Conservation (phyloP, 1,284 basidiomycete species). For the Schizopora paradoxa region DNA sequence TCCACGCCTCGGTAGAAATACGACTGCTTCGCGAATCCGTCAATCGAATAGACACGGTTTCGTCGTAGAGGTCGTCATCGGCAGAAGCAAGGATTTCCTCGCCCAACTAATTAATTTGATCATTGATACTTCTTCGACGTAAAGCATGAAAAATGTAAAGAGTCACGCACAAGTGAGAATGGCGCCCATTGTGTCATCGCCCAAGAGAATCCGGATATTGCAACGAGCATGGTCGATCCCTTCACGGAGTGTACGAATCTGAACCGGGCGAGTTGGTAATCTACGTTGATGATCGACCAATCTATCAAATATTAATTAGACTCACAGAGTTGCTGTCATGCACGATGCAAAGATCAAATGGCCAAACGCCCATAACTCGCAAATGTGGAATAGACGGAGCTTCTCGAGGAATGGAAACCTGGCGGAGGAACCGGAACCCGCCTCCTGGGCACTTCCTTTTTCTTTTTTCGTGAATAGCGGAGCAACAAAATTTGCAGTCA, state of each 20-base stretch:
- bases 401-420: constrained; percentile 23
- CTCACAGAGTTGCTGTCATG: constrained; percentile 74
- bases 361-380: constrained; percentile 71
- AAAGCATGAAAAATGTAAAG: constrained; percentile 4
- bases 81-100: constrained; percentile 65
- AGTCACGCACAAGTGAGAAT: constrained; percentile 57
- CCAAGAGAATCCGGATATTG: constrained; percentile 71
- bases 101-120: constrained; percentile 44
- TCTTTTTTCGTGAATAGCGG: constrained; percentile 58
- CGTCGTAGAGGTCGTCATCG: constrained; percentile 30
- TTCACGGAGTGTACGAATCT: constrained; percentile 62
- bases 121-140: background rate
- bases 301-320: constrained; percentile 19
- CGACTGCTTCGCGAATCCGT: constrained; percentile 32
- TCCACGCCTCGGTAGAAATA: constrained; percentile 9
- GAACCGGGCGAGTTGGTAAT: background rate
- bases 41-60: constrained; percentile 44
- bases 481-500: constrained; percentile 64
- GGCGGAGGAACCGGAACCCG: constrained; percentile 18
- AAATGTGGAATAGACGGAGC: constrained; percentile 49
- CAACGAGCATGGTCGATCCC: constrained; percentile 61
- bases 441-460: constrained; percentile 20
- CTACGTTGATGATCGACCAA: background rate
- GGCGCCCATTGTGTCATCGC: constrained; percentile 78
- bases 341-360: constrained; percentile 64